Evolutionary conservation across 176 grass and related monocot genomes (phyloP).

Genomic region (Avena atlantica): DNA sequence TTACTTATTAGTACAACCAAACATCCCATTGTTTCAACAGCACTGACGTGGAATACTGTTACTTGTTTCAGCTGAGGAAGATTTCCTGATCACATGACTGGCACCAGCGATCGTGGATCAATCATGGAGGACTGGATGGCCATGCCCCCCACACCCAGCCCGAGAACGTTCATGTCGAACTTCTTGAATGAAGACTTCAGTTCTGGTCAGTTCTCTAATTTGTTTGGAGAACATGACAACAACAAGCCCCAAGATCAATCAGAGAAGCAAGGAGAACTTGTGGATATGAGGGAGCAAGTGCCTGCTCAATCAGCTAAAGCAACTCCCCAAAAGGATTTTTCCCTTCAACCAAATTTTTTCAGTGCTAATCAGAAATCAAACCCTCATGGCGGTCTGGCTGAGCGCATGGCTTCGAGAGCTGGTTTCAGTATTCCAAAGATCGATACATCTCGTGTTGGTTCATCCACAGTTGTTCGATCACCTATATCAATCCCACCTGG

Average conservation of each 20-base stretch:
- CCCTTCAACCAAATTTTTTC: conserved; percentile 52
- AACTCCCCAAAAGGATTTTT: conserved; percentile 46
- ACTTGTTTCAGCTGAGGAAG: conserved; percentile 40
- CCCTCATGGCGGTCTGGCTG: conserved; percentile 62
- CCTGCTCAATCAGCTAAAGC: conserved; percentile 38
- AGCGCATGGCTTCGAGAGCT: conserved; percentile 78
- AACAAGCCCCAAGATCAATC: conserved; percentile 35
- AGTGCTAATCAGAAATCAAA: conserved; percentile 56
- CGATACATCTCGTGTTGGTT: conserved; percentile 68
- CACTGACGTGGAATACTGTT: conserved; percentile 30
- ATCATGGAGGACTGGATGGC: conserved; percentile 76
- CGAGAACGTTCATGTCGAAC: conserved; percentile 73
- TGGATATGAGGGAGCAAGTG: conserved; percentile 46
- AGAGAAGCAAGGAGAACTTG: conserved; percentile 35
- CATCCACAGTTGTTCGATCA: conserved; percentile 62
- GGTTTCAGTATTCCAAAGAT: conserved; percentile 85
- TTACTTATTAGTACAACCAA: conserved; percentile 6
- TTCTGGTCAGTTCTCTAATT: conserved; percentile 49
- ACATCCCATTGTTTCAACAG: neutral
- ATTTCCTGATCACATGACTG: conserved; percentile 38
- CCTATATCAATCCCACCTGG: conserved; percentile 93
- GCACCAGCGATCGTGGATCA: conserved; percentile 52
- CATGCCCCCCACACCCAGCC: conserved; percentile 64
- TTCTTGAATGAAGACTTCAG: conserved; percentile 83
- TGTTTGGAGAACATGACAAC: conserved; percentile 55